Percentiles rank a stretch among this genome's conserved stretches.
Conservation (phyloP, 164 flowering plant genomes). For the Paratinospora sagittata region DNA sequence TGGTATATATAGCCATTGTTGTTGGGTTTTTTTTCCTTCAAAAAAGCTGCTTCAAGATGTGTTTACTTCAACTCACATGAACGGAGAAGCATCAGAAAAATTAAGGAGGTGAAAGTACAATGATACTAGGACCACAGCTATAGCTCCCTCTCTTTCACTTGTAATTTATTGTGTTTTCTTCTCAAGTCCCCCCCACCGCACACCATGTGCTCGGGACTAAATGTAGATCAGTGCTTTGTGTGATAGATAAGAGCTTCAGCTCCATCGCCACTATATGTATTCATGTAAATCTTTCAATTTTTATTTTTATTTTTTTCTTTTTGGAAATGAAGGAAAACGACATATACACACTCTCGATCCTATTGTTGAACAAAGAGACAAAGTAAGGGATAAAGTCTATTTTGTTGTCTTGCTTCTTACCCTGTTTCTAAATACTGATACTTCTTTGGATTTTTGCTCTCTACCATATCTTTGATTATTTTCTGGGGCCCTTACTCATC, state of each 20-base stretch:
- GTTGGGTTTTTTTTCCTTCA: neutral
- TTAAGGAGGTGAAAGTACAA: conserved; percentile 1
- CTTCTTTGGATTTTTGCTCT: neutral
- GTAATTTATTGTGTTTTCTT: conserved; percentile 6
- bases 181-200: conserved; percentile 1
- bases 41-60: neutral
- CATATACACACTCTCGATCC: neutral
- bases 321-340: too few relatives aligned
- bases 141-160: neutral
- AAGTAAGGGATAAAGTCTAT: conserved; percentile 1
- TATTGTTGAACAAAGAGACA: conserved; percentile 4
- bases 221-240: neutral
- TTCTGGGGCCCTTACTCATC: neutral
- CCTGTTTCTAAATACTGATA: neutral
- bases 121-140: neutral
- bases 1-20: neutral
- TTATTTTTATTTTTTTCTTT: too few relatives aligned
- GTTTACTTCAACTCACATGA: conserved; percentile 7
- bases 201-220: conserved; percentile 2
- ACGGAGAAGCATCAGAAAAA: neutral
- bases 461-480: neutral
- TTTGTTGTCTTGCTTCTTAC: neutral
- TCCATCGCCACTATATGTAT: neutral
- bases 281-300: conserved; percentile 2
- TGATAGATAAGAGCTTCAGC: neutral